These are phyloP conservation scores for Jatropha curcas DNA, from an alignment of 345 rosid genomes.

Conservation along the genomic window DNA sequence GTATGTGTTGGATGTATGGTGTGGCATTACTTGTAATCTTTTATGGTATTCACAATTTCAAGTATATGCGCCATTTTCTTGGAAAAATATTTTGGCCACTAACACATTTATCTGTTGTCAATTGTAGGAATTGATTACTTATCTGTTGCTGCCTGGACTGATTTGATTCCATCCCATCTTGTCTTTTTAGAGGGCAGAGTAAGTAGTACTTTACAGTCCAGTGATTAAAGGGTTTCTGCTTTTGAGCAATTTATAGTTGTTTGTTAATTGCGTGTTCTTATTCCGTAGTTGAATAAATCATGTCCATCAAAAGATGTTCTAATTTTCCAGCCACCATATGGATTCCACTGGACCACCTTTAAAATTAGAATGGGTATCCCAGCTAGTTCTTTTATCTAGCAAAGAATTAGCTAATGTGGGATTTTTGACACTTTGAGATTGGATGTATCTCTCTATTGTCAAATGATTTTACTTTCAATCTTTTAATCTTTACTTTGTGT, in stretches of 20 bases:
- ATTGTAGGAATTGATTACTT: slow-evolving; percentile 70
- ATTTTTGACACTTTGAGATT: not conserved
- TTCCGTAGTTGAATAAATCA: not conserved
- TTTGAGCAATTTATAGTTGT: not conserved
- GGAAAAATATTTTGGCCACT: not conserved
- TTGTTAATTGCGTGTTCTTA: not conserved
- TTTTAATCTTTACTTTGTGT: not conserved
- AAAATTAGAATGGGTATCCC: not conserved
- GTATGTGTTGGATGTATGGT: not conserved
- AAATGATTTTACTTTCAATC: not conserved
- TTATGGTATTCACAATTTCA: not conserved
- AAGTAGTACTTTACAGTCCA: not conserved
- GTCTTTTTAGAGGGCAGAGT: slow-evolving; percentile 40
- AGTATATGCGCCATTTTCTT: not conserved
- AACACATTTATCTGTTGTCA: not conserved
- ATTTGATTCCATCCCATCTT: slow-evolving; percentile 45
- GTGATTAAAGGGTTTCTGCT: not conserved
- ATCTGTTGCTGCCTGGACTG: slow-evolving; percentile 67
- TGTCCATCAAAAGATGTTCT: not conserved
- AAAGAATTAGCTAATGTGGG: not conserved
- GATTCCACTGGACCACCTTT: not conserved
- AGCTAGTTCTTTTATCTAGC: not conserved
- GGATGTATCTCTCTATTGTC: not conserved
- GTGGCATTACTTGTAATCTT: not conserved
- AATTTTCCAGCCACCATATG: not conserved